Base-by-base conservation (phyloP, 805 yeast species). In the Aciculoconidium aculeatum region DNA sequence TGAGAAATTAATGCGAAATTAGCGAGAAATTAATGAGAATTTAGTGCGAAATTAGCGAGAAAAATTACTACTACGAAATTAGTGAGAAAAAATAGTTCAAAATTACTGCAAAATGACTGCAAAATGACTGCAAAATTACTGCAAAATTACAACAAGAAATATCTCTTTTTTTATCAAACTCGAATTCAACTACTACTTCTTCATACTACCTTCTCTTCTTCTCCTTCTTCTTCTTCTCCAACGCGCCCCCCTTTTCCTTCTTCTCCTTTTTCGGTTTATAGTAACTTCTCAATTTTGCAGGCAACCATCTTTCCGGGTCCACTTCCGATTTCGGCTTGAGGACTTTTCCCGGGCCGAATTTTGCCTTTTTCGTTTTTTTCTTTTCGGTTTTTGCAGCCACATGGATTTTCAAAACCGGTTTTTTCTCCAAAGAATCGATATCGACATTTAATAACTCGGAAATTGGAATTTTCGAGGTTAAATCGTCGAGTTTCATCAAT, bases 251-350 rank as follows among this genome's bases (percentile, higher is more conserved):
- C 10, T 25, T 12, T 30, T 35, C 33, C 29, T 35, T 35, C 33
- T 51, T 57, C 22, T 75, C 80, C 40, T 77, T 73, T 61, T 75
- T 77, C 9, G 94, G 84, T 54, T 76, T 84, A 60, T 81, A 87
- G 44, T 78, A 75, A 5, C 87, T 72, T 53, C 97, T 75, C 50
- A 88, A 94, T 50, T 77, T 81, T 68, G 82, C 45, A 13, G 96
- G 94, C 28, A 90, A 55, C 97, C 97, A 88, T 59, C 96, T 79
- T 55, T 88, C 96, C 40, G 47, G 27, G 55, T 77, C 57, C 39
- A 72, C 42, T 21, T 27, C 34, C 3, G 43, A 44, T 14, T 36
- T 40, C 5, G 56, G 52, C 30, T 51, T 53, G 12, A 51, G 11
- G 11, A 49, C 47, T 34, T 61, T 60, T 28, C 25, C 31, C 3